These are phyloP conservation scores for Moniliella sp. DNA, from an alignment of 1,284 basidiomycete species.

Conservation along the genomic window DNA sequence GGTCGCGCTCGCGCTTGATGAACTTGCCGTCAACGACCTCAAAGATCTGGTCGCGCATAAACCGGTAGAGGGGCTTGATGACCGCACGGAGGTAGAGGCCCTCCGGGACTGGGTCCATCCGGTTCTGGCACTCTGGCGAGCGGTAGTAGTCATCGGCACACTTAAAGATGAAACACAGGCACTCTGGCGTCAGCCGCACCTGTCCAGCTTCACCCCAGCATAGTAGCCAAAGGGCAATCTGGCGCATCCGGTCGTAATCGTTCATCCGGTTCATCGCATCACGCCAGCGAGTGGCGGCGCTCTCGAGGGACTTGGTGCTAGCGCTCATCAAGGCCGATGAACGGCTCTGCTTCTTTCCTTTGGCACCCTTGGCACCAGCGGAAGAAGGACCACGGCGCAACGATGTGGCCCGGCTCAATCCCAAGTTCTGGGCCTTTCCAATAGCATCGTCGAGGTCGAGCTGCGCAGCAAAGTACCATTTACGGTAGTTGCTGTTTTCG, in stretches of 20 bases:
- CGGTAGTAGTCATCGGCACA: conserved; percentile 99
- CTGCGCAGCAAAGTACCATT: conserved; percentile 98
- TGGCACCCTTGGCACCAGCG: too few relatives aligned
- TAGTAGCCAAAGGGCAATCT: conserved; percentile 82
- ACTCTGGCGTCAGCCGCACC: conserved; percentile 87
- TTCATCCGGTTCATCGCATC: conserved; percentile 97
- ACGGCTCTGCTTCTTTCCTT: too few relatives aligned
- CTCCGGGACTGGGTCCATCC: conserved; percentile 78
- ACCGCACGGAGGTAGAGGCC: conserved; percentile 77
- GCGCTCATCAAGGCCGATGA: conserved; percentile 45
- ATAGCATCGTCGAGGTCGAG: conserved; percentile 97
- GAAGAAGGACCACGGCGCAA: conserved; percentile 47
- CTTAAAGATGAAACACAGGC: conserved; percentile 97
- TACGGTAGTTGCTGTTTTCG: conserved; percentile 35
- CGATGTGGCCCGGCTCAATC: conserved; percentile 60
- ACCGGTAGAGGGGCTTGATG: conserved; percentile 85
- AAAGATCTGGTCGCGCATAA: conserved; percentile 91
- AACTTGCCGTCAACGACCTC: conserved; percentile 93
- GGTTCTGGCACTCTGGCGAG: conserved; percentile 75
- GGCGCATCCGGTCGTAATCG: conserved; percentile 85
- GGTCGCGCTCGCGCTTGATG: conserved; percentile 67
- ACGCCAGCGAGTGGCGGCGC: conserved; percentile 74
- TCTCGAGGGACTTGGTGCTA: conserved; percentile 57
- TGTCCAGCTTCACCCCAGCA: conserved; percentile 98
- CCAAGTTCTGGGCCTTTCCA: conserved; percentile 73